Percentiles rank a stretch among this genome's conserved stretches.
Conservation (phyloP, 2,329 filamentous ascomycete species). For the Pestalotiopsis fici region DNA sequence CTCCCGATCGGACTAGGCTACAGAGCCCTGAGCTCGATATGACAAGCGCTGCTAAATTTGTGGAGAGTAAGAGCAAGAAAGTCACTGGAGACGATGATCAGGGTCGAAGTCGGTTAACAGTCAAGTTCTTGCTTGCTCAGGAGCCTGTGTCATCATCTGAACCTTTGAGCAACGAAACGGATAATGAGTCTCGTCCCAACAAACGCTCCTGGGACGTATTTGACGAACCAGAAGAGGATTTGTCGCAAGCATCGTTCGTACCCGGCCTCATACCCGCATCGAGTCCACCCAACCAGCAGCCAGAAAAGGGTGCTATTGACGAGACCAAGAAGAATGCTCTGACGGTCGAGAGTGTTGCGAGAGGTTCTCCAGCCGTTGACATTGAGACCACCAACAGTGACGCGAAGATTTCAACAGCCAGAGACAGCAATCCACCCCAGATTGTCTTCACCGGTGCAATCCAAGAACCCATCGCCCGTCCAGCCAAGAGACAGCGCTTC, state of each 20-base stretch:
- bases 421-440: neutral
- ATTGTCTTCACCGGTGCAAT: too few species aligned
- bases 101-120: constrained; percentile 22
- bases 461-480: constrained; percentile 13
- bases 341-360: neutral
- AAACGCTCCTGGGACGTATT: constrained; percentile 15
- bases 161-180: neutral
- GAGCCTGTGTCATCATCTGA: constrained; percentile 19
- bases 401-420: neutral
- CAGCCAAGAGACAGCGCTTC: constrained; percentile 29
- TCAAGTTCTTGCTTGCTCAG: constrained; percentile 26
- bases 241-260: neutral
- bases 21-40: constrained; percentile 28
- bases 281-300: too few species aligned
- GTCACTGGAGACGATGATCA: constrained; percentile 5
- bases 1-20: constrained; percentile 6
- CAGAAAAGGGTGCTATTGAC: too few species aligned
- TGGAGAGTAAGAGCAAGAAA: constrained; percentile 26
- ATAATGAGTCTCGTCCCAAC: neutral
- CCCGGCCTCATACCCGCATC: too few species aligned
- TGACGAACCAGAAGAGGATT: neutral
- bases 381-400: neutral
- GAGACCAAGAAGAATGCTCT: too few species aligned
- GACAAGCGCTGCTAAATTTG: constrained; percentile 31
- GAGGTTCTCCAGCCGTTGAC: neutral